Evolutionary conservation across 805 yeast species (phyloP), one percentile per base, ranked within the genome.

Genomic region (Saccharomyces kudriavzevii): DNA sequence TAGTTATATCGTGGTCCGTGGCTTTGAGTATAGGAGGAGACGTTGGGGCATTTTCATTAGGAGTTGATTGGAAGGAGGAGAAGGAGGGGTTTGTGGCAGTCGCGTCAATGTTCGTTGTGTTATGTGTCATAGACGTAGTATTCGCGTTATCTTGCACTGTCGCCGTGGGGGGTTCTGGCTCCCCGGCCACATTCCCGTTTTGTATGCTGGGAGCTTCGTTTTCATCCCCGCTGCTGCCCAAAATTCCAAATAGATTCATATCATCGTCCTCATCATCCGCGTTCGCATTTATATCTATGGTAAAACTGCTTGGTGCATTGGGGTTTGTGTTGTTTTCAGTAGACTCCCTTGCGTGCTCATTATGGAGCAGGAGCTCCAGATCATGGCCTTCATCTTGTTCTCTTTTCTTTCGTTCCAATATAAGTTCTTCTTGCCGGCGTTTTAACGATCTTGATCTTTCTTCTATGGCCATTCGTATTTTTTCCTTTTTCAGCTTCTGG

Each of bases 211-310:
- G 17, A 2, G 17, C 9, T 20, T 52, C 61, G 17, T 62, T 67
- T 5, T 68, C 74, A 6, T 59, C 65, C 22, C 61, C 64, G 28
- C 72, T 60, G 46, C 65, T 61, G n/a, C 59, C 69, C 51, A 68
- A 56, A 31, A 61, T 62, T 13, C 60, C 71, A 54, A 71, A 70
- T 35, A 65, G 61, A 9, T 47, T 54, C 28, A 52, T 27, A 24
- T 65, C 72, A 52, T 70, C 72, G 31, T 67, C 66, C 26, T 65
- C 66, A 30, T 63, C 63, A 20, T 62, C 66, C 47, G 63, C 53
- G 50, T 64, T 52, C n/a, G 52, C 35, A 24, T 51, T 49, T 31
- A 48, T 48, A 11, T 29, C 22, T 55, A 27, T 58, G 63, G 45
- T 55, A 52, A 13, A 54, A 29, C 8, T 51, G 52, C 13, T 35